Percentiles rank a stretch among this genome's conserved stretches.
phyloP scores from a whole-genome alignment of 2,329 filamentous ascomycete species.

The Epichloe sibirici region DNA sequence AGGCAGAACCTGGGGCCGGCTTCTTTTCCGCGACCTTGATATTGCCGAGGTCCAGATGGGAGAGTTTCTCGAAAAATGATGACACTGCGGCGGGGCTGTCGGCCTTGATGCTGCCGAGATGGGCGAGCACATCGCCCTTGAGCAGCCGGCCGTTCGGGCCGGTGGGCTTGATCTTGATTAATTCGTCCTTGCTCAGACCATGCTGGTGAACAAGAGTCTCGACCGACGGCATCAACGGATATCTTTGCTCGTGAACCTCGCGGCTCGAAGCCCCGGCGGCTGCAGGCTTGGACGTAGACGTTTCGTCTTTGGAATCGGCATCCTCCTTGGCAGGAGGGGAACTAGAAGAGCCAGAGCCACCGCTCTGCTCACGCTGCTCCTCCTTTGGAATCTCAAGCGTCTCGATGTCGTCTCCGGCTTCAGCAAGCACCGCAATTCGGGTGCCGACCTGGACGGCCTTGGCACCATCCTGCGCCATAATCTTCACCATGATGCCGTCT shows the following conservation, averaged over 20 bases:
- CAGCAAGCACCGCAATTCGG: constrained; percentile 73
- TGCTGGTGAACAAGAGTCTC: constrained; percentile 69
- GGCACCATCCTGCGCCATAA: constrained; percentile 58
- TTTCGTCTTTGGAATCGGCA: constrained; percentile 8
- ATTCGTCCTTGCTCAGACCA: constrained; percentile 60
- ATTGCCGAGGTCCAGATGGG: constrained; percentile 86
- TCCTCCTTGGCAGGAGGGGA: constrained; percentile 10
- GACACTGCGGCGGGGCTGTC: constrained; percentile 61
- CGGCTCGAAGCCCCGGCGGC: constrained; percentile 24
- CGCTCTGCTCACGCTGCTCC: constrained; percentile 32
- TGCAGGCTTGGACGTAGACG: constrained; percentile 40
- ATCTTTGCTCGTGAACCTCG: constrained; percentile 51
- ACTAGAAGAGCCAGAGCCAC: not conserved
- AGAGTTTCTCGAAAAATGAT: constrained; percentile 58
- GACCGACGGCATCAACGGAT: constrained; percentile 74
- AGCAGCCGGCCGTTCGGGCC: constrained; percentile 80
- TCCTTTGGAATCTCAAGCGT: constrained; percentile 65
- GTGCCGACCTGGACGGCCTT: constrained; percentile 69
- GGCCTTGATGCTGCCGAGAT: constrained; percentile 65
- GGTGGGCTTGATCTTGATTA: constrained; percentile 72
- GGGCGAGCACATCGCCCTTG: constrained; percentile 91
- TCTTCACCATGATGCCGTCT: constrained; percentile 76
- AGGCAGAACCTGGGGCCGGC: constrained; percentile 21
- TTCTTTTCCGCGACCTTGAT: constrained; percentile 64
- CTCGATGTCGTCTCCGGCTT: constrained; percentile 66